These are phyloP conservation scores for Talaromyces albobiverticillius DNA, from an alignment of 2,329 filamentous ascomycete species.

Conservation along the genomic window DNA sequence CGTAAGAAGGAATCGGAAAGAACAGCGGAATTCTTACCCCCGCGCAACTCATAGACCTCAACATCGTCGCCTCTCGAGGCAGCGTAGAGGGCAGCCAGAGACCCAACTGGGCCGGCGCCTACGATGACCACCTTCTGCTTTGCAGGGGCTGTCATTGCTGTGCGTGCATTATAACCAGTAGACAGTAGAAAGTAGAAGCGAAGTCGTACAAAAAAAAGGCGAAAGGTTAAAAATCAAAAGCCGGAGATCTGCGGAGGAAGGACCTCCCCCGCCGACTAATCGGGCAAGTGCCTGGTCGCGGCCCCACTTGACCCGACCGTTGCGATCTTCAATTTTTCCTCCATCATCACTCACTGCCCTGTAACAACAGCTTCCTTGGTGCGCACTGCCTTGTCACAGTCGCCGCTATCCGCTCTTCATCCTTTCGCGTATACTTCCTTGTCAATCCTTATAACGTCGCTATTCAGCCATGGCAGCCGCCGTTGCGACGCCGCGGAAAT, in stretches of 20 bases:
- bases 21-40: conserved; percentile 66
- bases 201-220: not conserved
- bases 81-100: conserved; percentile 87
- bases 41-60: conserved; percentile 88
- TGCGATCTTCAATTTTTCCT: not conserved
- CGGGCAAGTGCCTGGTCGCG: not conserved
- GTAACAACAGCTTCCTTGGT: no score
- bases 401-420: no score
- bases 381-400: no score
- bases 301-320: not conserved
- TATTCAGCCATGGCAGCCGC: conserved; percentile 28
- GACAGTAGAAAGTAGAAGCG: not conserved
- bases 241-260: conserved; percentile 2
- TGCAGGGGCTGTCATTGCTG: conserved; percentile 13
- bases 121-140: conserved; percentile 75
- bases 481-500: conserved; percentile 49
- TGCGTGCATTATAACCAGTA: no score
- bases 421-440: not conserved
- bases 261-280: conserved; percentile 2
- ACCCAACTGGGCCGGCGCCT: conserved; percentile 89
- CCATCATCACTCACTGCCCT: not conserved
- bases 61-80: conserved; percentile 84
- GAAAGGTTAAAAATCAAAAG: not conserved
- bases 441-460: no score
- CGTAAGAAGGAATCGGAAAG: not conserved